phyloP scores from a whole-genome alignment of 2,329 filamentous ascomycete genomes.

The Zasmidium cellare region DNA sequence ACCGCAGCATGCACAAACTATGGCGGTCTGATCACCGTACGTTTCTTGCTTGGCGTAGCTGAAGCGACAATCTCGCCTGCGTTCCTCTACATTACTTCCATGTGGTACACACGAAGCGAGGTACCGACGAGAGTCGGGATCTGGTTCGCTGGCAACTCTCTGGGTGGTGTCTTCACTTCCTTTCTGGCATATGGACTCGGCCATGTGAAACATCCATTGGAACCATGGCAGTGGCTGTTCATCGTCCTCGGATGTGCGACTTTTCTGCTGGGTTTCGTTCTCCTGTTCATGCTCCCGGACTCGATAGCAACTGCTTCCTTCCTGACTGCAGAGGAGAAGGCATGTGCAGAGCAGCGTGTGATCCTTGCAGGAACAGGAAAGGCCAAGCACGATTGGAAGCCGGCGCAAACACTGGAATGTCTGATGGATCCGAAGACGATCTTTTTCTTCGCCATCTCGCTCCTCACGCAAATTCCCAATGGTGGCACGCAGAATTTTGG shows the following conservation, averaged over 20 bases:
- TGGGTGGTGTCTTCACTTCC: conserved; percentile 18
- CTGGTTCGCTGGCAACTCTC: conserved; percentile 23
- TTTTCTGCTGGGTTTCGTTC: conserved; percentile 20
- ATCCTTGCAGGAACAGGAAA: conserved; percentile 15
- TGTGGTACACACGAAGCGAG: conserved; percentile 38
- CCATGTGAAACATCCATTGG: conserved; percentile 18
- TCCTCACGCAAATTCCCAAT: conserved; percentile 22
- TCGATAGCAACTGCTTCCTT: conserved; percentile 15
- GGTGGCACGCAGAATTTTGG: conserved; percentile 21
- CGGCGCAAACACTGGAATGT: conserved; percentile 17
- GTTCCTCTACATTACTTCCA: conserved; percentile 41
- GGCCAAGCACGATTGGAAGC: conserved; percentile 12
- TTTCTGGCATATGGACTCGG: conserved; percentile 33
- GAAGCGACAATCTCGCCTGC: conserved; percentile 40
- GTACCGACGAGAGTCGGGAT: conserved; percentile 24
- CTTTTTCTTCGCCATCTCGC: conserved; percentile 20
- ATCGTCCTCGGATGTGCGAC: conserved; percentile 25
- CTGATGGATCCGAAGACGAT: conserved; percentile 20
- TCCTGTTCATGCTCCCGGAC: conserved; percentile 19
- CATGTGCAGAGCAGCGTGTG: conserved; percentile 15
- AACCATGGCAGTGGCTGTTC: conserved; percentile 37
- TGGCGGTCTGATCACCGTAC: conserved; percentile 36
- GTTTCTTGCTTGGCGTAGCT: conserved; percentile 38
- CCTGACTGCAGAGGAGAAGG: conserved; percentile 15
- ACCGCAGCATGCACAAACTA: conserved; percentile 39